Percentiles rank a stretch among this genome's conserved stretches.
Conservation (phyloP, 305 asterid species). For the Fraxinus xanthoxyloides region DNA sequence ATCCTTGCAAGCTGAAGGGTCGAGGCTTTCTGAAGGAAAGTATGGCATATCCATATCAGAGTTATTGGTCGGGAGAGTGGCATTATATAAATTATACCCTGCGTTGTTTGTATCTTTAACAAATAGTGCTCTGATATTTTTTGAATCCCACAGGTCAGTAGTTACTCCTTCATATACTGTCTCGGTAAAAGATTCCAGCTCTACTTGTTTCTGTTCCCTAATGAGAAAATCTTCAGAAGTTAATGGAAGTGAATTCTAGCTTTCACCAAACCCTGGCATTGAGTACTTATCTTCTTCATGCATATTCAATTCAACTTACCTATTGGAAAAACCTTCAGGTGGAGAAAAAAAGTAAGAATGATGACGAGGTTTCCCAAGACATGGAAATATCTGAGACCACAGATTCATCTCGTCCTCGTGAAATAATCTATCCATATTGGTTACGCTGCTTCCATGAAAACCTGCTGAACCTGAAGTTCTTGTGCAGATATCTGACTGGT, state of each 20-base stretch:
- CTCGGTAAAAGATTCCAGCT: constrained; percentile 28
- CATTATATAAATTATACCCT: constrained; percentile 28
- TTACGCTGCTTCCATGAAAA: constrained; percentile 33
- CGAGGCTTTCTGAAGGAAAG: constrained; percentile 35
- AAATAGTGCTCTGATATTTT: constrained; percentile 21
- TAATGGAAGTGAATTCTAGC: constrained; percentile 38
- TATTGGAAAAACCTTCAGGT: constrained; percentile 38
- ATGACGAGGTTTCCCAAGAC: constrained; percentile 37
- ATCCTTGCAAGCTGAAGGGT: constrained; percentile 31
- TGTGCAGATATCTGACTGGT: constrained; percentile 58
- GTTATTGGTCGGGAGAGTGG: constrained; percentile 29
- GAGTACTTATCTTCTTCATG: constrained; percentile 43
- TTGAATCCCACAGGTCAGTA: constrained; percentile 28
- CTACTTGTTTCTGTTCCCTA: constrained; percentile 42
- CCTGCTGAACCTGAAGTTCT: constrained; percentile 46
- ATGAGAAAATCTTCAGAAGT: constrained; percentile 36
- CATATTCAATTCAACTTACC: constrained; percentile 37
- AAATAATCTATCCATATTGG: constrained; percentile 32
- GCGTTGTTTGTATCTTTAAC: constrained; percentile 31
- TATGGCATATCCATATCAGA: constrained; percentile 28
- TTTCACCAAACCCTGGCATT: constrained; percentile 24
- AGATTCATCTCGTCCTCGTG: constrained; percentile 39
- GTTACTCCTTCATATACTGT: constrained; percentile 36
- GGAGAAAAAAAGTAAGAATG: constrained; percentile 26
- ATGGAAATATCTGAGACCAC: constrained; percentile 44